Base-by-base conservation (phyloP, 2,329 filamentous ascomycete species). In the Laburnicola sp. region DNA sequence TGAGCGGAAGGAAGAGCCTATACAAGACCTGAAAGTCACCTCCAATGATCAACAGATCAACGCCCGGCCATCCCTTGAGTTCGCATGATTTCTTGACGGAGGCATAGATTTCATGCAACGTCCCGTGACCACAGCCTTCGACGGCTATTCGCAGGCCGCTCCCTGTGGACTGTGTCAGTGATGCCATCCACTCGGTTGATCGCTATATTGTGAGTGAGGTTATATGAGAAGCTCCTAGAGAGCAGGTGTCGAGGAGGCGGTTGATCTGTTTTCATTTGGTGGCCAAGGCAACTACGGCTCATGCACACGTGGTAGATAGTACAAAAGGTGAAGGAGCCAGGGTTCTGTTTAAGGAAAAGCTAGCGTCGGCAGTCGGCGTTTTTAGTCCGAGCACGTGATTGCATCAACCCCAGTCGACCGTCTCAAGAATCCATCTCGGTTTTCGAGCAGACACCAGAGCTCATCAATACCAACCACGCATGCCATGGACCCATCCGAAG, bases 101-200 rank as follows among this genome's bases (percentile, higher is more conserved):
- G 1, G 87, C 84, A 72, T 97, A 99, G 62, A 99, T 97, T 50
- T 90, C 88, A 70, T 97, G 83, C 45, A 99, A 83, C 0, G 87
- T 90, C 57, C 94, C 94, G 75, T 99, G 94, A 51, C 93, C 93
- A 70, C 92, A 96, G 63, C 92, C 92, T 78, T 96, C 89, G 4
- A 96, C 77, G 21, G 91, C 93, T 56, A 97, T 80, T 49, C 91
- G 86, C 53, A 96, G 51, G 48, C 65, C 64, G 34, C 63, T 56
- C 39, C 56, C 51, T 45, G 57, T 52, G 21, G 63, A 39, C 8
- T 71, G 53, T 9, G 52, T 56, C 35, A 60, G 66, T n/a, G 56
- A 58, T 36, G 59, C 53, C 69, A 71, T 72, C 6, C 16, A 30
- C 25, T 37, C 9, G 7, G 21, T 25, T 26, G 2, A 10, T 27